Evolutionary conservation across 208 protist genomes (phyloP).

Genomic region (Leishmania turanica): DNA sequence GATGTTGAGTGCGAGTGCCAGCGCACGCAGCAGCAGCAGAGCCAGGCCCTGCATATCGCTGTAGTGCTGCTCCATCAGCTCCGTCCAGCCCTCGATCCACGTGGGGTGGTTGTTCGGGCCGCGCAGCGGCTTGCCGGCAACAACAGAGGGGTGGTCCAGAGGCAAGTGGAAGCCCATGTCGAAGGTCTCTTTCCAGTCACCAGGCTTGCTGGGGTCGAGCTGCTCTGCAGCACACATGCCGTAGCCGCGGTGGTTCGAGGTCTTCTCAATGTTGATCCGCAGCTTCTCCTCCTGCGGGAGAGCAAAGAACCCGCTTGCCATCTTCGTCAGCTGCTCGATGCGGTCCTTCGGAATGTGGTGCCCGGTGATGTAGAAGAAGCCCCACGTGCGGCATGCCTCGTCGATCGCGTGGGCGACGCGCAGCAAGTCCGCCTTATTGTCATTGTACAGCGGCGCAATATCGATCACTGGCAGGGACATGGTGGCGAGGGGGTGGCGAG

Average conservation of each 20-base stretch:
- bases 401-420: constrained; percentile 65
- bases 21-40: constrained; percentile 54
- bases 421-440: constrained; percentile 38
- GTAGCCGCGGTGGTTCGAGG: constrained; percentile 61
- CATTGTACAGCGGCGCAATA: constrained; percentile 58
- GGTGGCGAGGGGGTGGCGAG: not conserved
- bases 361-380: constrained; percentile 86
- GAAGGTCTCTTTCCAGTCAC: constrained; percentile 76
- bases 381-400: constrained; percentile 70
- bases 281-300: constrained; percentile 69
- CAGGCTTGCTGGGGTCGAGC: constrained; percentile 49
- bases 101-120: constrained; percentile 64
- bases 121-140: constrained; percentile 61
- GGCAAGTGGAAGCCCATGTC: constrained; percentile 65
- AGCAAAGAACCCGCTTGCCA: constrained; percentile 61
- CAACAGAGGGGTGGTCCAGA: constrained; percentile 60
- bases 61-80: constrained; percentile 67
- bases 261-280: constrained; percentile 70
- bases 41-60: constrained; percentile 55
- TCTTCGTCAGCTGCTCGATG: constrained; percentile 45
- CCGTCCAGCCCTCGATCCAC: constrained; percentile 50
- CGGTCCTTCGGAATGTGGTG: constrained; percentile 57
- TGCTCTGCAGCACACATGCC: constrained; percentile 54
- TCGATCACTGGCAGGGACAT: constrained; percentile 75
- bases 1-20: constrained; percentile 63